A percentile compares a stretch with the other conserved stretches of the same genome.
Evolutionary conservation across 305 asterid species (phyloP).

Genomic region (Fraxinus angustifolia): DNA sequence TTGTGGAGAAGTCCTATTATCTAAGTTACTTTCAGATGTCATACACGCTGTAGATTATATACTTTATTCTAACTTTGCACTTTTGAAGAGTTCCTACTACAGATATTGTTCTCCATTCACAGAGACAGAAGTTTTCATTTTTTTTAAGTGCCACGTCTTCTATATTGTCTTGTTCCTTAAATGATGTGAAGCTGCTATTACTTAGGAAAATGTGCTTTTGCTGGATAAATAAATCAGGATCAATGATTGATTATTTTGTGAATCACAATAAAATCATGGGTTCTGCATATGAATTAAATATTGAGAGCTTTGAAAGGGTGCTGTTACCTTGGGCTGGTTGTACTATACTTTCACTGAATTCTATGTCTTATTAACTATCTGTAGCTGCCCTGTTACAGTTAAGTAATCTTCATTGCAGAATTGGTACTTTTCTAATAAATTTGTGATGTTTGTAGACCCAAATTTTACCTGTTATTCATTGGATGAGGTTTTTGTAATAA

Average conservation of each 20-base stretch:
- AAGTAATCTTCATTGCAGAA: background rate
- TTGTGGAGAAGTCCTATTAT: background rate
- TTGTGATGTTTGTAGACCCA: background rate
- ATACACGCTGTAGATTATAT: background rate
- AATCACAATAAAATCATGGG: background rate
- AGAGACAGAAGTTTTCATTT: background rate
- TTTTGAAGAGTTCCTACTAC: background rate
- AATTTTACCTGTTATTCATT: background rate
- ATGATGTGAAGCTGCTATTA: background rate
- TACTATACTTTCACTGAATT: background rate
- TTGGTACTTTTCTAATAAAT: background rate
- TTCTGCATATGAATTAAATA: background rate
- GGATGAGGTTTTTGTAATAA: constrained; percentile 18
- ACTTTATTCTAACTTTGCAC: background rate
- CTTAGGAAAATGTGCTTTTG: background rate
- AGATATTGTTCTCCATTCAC: background rate
- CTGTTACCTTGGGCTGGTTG: background rate
- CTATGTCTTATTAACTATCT: background rate
- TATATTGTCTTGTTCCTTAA: background rate
- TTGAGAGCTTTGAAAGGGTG: background rate
- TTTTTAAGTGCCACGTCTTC: background rate
- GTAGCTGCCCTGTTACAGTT: background rate
- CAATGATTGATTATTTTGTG: background rate
- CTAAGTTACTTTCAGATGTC: background rate
- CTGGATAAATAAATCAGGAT: background rate